phyloP scores from a whole-genome alignment of 2,329 filamentous ascomycete species.

The Calonectria hawksworthii region DNA sequence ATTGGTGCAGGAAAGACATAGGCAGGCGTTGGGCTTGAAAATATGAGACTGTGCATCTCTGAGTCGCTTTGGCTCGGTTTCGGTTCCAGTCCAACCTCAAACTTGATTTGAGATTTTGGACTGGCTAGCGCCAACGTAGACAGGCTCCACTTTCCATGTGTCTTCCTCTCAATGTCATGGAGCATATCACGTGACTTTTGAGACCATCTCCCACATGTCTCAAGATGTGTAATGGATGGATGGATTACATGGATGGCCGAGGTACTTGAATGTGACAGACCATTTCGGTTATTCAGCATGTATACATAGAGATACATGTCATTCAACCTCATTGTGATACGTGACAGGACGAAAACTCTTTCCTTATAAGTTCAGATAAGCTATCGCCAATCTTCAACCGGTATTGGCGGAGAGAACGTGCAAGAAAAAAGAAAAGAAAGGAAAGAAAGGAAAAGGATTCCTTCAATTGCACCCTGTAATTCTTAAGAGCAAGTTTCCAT shows the following conservation, averaged over 20 bases:
- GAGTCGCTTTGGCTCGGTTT: neutral
- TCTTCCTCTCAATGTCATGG: conserved; percentile 23
- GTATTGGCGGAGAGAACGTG: neutral
- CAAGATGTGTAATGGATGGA: neutral
- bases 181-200: conserved; percentile 15
- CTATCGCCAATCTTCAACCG: neutral
- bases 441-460: neutral
- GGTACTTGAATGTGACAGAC: neutral
- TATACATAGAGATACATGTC: neutral
- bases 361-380: neutral
- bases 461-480: neutral
- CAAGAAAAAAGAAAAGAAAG: neutral
- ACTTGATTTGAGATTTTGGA: conserved; percentile 22
- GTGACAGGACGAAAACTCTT: neutral
- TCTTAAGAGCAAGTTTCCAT: neutral
- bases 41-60: conserved; percentile 7
- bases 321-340: neutral
- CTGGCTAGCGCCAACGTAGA: conserved; percentile 25
- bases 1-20: neutral
- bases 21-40: neutral
- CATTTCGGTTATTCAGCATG: neutral
- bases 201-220: conserved; percentile 28
- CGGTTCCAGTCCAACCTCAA: conserved; percentile 7
- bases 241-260: neutral
- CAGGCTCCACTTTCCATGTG: conserved; percentile 27